Evolutionary conservation across 495 filamentous ascomycete genomes (phyloP), one percentile per base, ranked within the genome.

Genomic region (Letharia lupina): DNA sequence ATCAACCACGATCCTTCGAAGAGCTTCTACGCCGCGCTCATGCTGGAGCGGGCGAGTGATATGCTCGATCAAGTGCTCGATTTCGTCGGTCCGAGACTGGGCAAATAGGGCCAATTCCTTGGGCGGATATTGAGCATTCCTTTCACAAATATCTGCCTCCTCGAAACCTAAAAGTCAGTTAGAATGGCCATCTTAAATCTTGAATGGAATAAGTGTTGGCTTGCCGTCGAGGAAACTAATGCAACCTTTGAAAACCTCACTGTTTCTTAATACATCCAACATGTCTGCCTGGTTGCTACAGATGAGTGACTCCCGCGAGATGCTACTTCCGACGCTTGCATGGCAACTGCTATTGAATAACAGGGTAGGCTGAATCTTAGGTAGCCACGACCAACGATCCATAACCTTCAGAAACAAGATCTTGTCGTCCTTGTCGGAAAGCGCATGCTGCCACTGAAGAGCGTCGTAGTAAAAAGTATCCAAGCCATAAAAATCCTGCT

Each of bases 41-140:
- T 65, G 31, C 41, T 7, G 63, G 40, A 65, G 63, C 13, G 63
- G 63, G 8, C 28, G 18, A 9, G 52, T 65, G 20, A 65, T 65
- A 8, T 20, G 9, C 16, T 48, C 31, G 33, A 60, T 60, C 56
- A 65, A 40, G 37, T 65, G 63, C 42, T 48, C 16, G 8, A 59
- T 47, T n/a, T 7, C 10, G 1, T 11, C 23, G 23, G 54, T 37
- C 18, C 20, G 56, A 47, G 41, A 33, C 42, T 65, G 20, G 10
- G 63, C 63, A 31, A 18, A 39, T 3, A 39, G 44, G 41, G 54
- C 35, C 23, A 63, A 4, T 23, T 31, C 48, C 37, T 58, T 28
- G 7, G 54, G 0, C 9, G 45, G 54, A 15, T 11, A 11, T 4
- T 40, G 31, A 20, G 31, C 41, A 31, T 65, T 59, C 13, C 63